Percentiles rank a stretch among this genome's conserved stretches.
Conservation (phyloP, 2,329 filamentous ascomycete genomes). For the Capronia epimyces region DNA sequence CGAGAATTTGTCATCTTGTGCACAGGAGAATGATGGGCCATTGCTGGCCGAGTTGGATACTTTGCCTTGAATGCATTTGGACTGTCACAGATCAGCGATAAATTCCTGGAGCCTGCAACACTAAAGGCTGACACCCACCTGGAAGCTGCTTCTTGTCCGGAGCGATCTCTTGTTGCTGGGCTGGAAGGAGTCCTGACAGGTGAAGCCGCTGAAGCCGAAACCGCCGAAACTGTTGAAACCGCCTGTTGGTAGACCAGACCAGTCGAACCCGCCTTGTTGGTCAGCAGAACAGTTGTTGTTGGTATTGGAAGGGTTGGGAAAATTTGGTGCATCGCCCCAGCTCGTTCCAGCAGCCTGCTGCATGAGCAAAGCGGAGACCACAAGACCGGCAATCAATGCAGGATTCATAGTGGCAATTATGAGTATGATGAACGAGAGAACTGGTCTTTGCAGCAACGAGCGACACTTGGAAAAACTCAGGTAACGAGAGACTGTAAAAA, state of each 20-base stretch:
- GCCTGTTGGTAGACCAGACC: slow-evolving; percentile 58
- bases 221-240: slow-evolving; percentile 62
- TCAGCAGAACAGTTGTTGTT: slow-evolving; percentile 70
- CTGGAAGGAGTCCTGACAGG: slow-evolving; percentile 56
- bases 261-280: slow-evolving; percentile 68
- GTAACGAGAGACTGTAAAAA: slow-evolving; percentile 31
- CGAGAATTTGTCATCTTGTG: slow-evolving; percentile 60
- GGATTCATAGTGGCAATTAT: slow-evolving; percentile 23
- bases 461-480: slow-evolving; percentile 1
- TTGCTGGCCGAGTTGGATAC: slow-evolving; percentile 37
- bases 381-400: slow-evolving; percentile 32
- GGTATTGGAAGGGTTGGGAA: slow-evolving; percentile 64
- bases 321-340: slow-evolving; percentile 52
- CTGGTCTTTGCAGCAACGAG: slow-evolving; percentile 5
- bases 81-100: slow-evolving; percentile 46
- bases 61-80: slow-evolving; percentile 57
- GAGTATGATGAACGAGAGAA: slow-evolving; percentile 9
- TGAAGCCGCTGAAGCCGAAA: slow-evolving; percentile 69
- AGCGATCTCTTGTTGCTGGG: slow-evolving; percentile 49
- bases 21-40: slow-evolving; percentile 57
- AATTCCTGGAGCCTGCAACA: not conserved
- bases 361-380: slow-evolving; percentile 44
- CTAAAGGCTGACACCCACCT: slow-evolving; percentile 6
- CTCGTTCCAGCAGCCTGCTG: slow-evolving; percentile 43
- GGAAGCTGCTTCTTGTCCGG: slow-evolving; percentile 39